Evolutionary conservation across 108 stramenopile genomes (phyloP), one percentile per base, ranked within the genome.

Genomic region (Cyclotella baltica): DNA sequence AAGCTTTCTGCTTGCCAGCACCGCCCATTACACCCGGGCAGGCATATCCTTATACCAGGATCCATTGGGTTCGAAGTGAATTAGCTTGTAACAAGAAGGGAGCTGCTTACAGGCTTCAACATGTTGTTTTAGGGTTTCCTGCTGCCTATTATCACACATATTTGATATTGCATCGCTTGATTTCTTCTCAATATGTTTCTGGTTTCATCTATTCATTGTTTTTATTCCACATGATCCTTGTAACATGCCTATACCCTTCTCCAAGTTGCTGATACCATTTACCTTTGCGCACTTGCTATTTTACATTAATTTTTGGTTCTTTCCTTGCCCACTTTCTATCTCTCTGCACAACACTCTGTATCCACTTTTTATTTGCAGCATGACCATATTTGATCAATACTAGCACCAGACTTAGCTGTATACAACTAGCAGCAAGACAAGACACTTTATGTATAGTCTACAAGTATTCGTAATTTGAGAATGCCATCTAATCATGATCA

Each of bases 141-240:
- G 25, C 22, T 30, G 25, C 28, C 56, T 27, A 18, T 29, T 57
- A 22, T 30, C 56, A 57, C 15, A 57, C 15, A 57, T 15, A 13
- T 57, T 13, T 29, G 28, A 29, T 15, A 15, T 57, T 27, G 56
- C 56, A 22, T 27, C 56, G 15, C 56, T 20, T 18, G 27, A 27
- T 30, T 57, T 57, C 22, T 27, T 15, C 20, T 57, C 56, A 57
- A 30, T 57, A 57, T 57, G 56, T 27, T 30, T 57, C 15, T 29
- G 29, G 27, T 57, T 57, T 1, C 56, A 4, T 27, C 29, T 18
- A 27, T 18, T 13, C 25, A 30, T 29, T 15, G 29, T 57, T 57
- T 57, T 57, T 27, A 57, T 57, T 22, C 56, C 56, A 57, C 22
- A 18, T 1, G 56, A 57, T 27, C 56, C 56, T 27, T 27, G 29